Conservation (phyloP, 768 basidiomycete genomes). For the Mycena pura region DNA sequence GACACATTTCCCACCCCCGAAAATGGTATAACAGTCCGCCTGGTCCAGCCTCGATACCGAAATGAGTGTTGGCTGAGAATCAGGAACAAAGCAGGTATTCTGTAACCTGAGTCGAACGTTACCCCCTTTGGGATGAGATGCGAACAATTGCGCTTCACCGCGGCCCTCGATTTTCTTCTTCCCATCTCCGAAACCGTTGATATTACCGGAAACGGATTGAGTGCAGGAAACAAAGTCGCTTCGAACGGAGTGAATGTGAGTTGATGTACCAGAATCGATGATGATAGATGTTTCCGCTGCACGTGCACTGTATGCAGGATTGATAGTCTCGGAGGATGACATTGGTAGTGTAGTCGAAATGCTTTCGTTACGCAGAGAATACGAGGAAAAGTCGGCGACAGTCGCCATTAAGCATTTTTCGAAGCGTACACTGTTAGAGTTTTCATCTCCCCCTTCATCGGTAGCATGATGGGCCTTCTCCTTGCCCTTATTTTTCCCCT, state of each 20-base stretch:
- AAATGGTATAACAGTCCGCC: constrained; percentile 19
- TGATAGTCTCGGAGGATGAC: constrained; percentile 1
- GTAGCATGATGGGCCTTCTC: constrained; percentile 21
- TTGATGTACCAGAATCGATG: constrained; percentile 24
- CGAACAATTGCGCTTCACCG: constrained; percentile 5
- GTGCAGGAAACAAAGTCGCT: constrained; percentile 14
- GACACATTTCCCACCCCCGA: constrained; percentile 18
- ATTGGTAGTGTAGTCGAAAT: constrained; percentile 13
- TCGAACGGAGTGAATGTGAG: constrained; percentile 16
- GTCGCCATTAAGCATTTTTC: constrained; percentile 14
- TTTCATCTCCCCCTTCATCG: constrained; percentile 16
- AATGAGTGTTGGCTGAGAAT: constrained; percentile 20
- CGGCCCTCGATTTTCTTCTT: constrained; percentile 18
- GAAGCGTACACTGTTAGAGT: constrained; percentile 1
- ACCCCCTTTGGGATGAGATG: constrained; percentile 8
- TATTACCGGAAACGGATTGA: not conserved
- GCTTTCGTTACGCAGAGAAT: constrained; percentile 9
- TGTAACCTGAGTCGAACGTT: constrained; percentile 2
- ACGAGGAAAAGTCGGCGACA: constrained; percentile 11
- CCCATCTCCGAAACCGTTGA: constrained; percentile 21
- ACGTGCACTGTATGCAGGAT: constrained; percentile 14
- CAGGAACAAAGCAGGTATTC: constrained; percentile 17
- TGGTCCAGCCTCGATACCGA: constrained; percentile 17
- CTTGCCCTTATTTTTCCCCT: constrained; percentile 22
- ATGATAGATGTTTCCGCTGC: constrained; percentile 12